These are phyloP conservation scores for Krasilnikovozyma curviuscula DNA, from an alignment of 768 basidiomycete species.

Conservation along the genomic window DNA sequence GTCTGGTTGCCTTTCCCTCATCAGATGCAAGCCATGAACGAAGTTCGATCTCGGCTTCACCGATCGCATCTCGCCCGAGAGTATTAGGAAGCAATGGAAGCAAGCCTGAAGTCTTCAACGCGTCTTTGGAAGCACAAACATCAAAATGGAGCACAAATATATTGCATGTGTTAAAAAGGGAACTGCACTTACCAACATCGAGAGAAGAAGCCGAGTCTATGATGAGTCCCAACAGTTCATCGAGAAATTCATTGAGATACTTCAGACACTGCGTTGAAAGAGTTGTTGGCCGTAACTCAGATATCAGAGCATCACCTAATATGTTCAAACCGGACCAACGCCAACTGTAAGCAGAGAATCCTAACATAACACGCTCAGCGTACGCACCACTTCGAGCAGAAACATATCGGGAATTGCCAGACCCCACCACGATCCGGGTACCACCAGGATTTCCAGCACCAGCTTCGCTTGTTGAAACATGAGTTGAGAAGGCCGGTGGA, in stretches of 20 bases:
- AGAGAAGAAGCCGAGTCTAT: not conserved
- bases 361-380: too few species aligned
- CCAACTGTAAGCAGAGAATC: too few species aligned
- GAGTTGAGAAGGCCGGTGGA: too few species aligned
- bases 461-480: too few species aligned
- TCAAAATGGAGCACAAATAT: not conserved
- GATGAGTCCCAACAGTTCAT: slow-evolving; percentile 3
- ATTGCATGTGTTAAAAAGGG: not conserved
- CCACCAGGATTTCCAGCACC: too few species aligned
- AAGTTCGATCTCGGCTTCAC: slow-evolving; percentile 11
- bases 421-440: too few species aligned
- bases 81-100: not conserved
- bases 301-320: slow-evolving; percentile 11
- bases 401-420: too few species aligned
- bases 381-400: too few species aligned
- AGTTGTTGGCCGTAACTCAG: slow-evolving; percentile 3
- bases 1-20: not conserved
- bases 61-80: slow-evolving; percentile 3
- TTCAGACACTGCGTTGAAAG: not conserved
- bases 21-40: not conserved
- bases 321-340: too few species aligned
- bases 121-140: not conserved
- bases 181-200: not conserved
- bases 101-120: not conserved
- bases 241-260: slow-evolving; percentile 10